These are phyloP conservation scores for Trametes pubescens DNA, from an alignment of 1,284 basidiomycete genomes.

Conservation along the genomic window DNA sequence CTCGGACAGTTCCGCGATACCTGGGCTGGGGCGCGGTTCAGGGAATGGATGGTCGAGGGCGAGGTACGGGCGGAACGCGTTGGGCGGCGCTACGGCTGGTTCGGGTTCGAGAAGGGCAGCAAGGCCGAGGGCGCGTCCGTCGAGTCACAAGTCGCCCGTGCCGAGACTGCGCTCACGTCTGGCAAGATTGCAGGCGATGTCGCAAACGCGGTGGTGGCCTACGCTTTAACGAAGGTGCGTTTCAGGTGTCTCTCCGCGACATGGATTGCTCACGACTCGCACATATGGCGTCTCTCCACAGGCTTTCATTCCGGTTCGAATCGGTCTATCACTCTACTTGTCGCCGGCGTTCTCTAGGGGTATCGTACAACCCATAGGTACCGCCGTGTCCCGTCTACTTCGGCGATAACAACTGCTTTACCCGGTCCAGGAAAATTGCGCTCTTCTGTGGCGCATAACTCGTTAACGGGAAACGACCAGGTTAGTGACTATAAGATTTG, in stretches of 20 bases:
- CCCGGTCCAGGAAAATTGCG: background rate
- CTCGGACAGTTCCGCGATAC: conserved; percentile 26
- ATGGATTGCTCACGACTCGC: background rate
- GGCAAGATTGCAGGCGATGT: conserved; percentile 68
- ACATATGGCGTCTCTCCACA: background rate
- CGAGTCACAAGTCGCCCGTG: conserved; percentile 8
- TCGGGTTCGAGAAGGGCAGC: conserved; percentile 76
- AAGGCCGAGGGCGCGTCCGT: conserved; percentile 25
- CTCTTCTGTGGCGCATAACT: background rate
- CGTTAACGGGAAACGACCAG: too few species aligned
- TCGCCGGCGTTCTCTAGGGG: conserved; percentile 29
- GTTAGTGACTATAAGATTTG: too few species aligned
- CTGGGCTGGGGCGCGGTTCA: conserved; percentile 54
- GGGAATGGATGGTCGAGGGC: conserved; percentile 78
- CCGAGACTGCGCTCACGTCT: conserved; percentile 28
- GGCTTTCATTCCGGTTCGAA: conserved; percentile 32
- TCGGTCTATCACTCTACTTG: conserved; percentile 30
- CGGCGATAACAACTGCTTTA: conserved; percentile 12
- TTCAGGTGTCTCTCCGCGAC: background rate
- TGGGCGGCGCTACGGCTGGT: conserved; percentile 81
- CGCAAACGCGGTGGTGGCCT: conserved; percentile 84
- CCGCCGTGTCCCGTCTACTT: conserved; percentile 21
- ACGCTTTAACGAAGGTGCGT: conserved; percentile 83
- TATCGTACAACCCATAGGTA: conserved; percentile 25
- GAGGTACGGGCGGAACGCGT: conserved; percentile 75